Percentiles rank a stretch among this genome's conserved stretches.
phyloP scores from a whole-genome alignment of 352 stramenopile genomes.

The Pythium folliculosum region DNA sequence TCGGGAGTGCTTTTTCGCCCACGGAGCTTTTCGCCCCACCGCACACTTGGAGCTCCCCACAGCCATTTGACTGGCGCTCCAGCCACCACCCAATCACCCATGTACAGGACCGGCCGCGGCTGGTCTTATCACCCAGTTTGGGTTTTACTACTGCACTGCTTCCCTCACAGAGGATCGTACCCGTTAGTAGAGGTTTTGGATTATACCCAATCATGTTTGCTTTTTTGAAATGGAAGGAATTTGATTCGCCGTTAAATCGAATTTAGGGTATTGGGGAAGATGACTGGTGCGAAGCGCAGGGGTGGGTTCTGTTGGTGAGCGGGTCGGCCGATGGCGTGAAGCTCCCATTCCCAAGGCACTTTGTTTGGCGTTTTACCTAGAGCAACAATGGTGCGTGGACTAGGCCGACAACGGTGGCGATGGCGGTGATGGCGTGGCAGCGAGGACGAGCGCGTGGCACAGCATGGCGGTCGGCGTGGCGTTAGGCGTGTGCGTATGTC shows the following conservation, averaged over 20 bases:
- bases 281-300: slow-evolving; percentile 72
- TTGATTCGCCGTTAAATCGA: slow-evolving; percentile 43
- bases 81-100: slow-evolving; percentile 28
- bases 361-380: slow-evolving; percentile 87
- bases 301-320: slow-evolving; percentile 33
- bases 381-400: slow-evolving; percentile 74
- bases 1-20: slow-evolving; percentile 50
- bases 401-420: too few species aligned
- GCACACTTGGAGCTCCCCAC: background rate
- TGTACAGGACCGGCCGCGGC: too few species aligned
- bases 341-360: slow-evolving; percentile 44
- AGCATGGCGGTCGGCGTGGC: too few species aligned
- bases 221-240: background rate
- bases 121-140: background rate
- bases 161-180: background rate
- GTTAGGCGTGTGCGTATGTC: too few species aligned
- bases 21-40: background rate
- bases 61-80: slow-evolving; percentile 28
- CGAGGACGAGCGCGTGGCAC: background rate
- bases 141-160: background rate
- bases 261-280: slow-evolving; percentile 41
- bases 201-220: slow-evolving; percentile 42
- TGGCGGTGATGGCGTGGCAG: too few species aligned
- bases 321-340: background rate
- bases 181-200: slow-evolving; percentile 8